Base-by-base conservation (phyloP, 1,139 yeast species). In the Suhomyces ambrosiae region DNA sequence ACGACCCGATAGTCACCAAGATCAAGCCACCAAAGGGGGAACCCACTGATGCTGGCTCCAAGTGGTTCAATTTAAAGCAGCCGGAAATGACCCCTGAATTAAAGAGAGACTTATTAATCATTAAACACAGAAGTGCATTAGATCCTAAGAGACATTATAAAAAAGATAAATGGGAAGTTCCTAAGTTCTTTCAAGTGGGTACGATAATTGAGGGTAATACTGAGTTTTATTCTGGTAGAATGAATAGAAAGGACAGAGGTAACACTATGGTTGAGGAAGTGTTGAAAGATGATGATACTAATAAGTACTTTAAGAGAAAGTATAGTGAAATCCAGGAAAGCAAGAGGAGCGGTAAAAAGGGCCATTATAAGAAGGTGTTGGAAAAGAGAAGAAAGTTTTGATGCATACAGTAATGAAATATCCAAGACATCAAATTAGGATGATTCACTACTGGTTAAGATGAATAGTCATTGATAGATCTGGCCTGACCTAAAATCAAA, bases 141-240 rank as follows among this genome's bases (percentile, higher is more conserved):
- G 98, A 92, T 57, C 97, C 97, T 4, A 92, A 92, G 63, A 79
- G 97, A 53, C 96, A 89, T 63, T 92, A 92, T 64, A 88, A 86
- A 63, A 87, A 87, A 60, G 94, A 86, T 41, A 83, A 81, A 46
- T 86, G 95, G 84, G 75, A 74, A 38, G 71, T 78, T 5, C 95
- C 96, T 14, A 88, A 86, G 54, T 79, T 72, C 48, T 89, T 92
- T 60, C 94, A 90, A 46, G 77, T 86, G 56, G 98, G 98, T 9
- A 89, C 97, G 0, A 78, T 92, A 24, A 63, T 90, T 14, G 94
- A 86, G 52, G 94, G 90, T 31, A 80, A 83, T 46, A 75, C 87
- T 1, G 97, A 89, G 56, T 87, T 74, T 58, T 86, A 72, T 63
- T 79, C 86, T 27, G 70, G 84, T n/a, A 71, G 95, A 47, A 56